Conservation (phyloP, 139 green algal genomes). For the Coelastrella sp. region DNA sequence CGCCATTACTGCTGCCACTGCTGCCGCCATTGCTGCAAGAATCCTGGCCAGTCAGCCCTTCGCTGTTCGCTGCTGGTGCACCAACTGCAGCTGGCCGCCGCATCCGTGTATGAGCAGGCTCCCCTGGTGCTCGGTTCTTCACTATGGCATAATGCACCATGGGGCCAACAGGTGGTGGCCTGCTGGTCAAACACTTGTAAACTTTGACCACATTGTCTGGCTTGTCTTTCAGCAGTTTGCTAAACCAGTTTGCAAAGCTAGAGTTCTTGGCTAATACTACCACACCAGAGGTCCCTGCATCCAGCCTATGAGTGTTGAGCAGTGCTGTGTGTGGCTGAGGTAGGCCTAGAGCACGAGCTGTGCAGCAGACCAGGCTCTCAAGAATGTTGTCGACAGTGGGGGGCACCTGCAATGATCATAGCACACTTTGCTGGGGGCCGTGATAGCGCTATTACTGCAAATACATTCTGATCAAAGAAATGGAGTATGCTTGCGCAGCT, state of each 20-base stretch:
- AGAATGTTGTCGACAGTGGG: conserved; percentile 72
- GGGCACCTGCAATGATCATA: conserved; percentile 65
- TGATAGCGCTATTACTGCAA: too few species aligned
- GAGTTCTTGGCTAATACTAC: conserved; percentile 72
- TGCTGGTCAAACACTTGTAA: conserved; percentile 2
- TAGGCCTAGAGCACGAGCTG: conserved; percentile 59
- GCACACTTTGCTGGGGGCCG: too few species aligned
- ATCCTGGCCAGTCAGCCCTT: too few species aligned
- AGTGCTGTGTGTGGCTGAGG: conserved; percentile 46
- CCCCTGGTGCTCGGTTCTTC: conserved; percentile 42
- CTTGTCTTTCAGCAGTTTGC: conserved; percentile 61
- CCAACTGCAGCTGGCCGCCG: background rate
- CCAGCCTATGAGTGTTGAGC: conserved; percentile 68
- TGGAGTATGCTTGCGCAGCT: too few species aligned
- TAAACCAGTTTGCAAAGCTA: conserved; percentile 73
- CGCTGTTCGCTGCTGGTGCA: too few species aligned
- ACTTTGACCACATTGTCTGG: conserved; percentile 10
- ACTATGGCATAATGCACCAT: conserved; percentile 66
- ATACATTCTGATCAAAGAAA: too few species aligned
- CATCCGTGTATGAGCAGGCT: conserved; percentile 66
- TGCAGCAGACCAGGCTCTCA: conserved; percentile 60
- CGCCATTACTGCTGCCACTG: conserved; percentile 7
- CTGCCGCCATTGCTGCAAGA: conserved; percentile 34
- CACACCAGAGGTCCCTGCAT: conserved; percentile 84
- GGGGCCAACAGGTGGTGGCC: conserved; percentile 42